Evolutionary conservation across 306 rosid genomes (phyloP), one percentile per base, ranked within the genome.

Genomic region (Cicer bijugum): DNA sequence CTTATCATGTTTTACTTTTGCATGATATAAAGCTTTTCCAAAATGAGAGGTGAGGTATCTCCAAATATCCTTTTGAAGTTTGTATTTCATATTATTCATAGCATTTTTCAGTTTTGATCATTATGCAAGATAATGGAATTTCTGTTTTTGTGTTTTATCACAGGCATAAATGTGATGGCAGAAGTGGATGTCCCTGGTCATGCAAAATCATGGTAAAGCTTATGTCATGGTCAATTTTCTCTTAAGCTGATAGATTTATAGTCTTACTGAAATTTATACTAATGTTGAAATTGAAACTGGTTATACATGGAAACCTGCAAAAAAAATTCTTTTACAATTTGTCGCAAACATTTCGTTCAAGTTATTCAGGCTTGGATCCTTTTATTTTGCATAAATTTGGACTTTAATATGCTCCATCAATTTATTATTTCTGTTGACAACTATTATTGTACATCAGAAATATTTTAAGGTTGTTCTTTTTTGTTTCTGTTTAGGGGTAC

Each of bases 111-210:
- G 47, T 76, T 53, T 39, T 8, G 60, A 37, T 62, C 20, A 6
- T 28, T 28, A 28, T 46, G 52, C 50, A 63, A 43, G 45, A 51
- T 23, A 57, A 57, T 62, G 28, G 28, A 14, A 78, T 72, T 63
- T 63, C 52, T 42, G 57, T 60, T 80, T 58, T 6, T 72, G 4
- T 76, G 69, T 46, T 62, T 80, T 78, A 70, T 89, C 60, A 57
- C 89, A 94, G 99, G 99, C 55, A 88, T 94, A 79, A 86, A 91
- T 76, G 90, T 94, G 80, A 89, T 94, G 99, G 88, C 97, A 20
- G 99, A 94, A 83, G 86, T 94, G 60, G 98, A 94, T 88, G 87
- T 94, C 76, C 98, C 97, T 42, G 97, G 99, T 83, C 99, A 94
- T 77, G 91, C 91, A 42, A 77, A 81, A 82, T 94, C 99, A 53